These are phyloP conservation scores for Luffa aegyptiaca DNA, from an alignment of 306 rosid genomes.

Conservation along the genomic window DNA sequence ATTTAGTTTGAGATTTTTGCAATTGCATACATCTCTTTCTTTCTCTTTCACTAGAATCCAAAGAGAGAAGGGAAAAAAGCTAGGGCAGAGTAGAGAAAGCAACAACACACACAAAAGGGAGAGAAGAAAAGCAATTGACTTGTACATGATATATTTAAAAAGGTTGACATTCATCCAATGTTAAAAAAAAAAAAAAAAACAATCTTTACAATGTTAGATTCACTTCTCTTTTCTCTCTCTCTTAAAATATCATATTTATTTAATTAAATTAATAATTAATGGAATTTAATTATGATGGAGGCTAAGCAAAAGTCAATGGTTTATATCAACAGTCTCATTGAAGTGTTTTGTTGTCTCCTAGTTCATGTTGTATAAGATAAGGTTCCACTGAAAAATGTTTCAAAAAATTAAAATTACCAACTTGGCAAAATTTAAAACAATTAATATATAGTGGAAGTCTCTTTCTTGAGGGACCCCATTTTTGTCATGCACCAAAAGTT, in stretches of 20 bases:
- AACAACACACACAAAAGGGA: not conserved
- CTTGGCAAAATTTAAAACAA: not conserved
- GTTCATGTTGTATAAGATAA: not conserved
- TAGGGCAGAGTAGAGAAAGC: not conserved
- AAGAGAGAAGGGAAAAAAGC: not conserved
- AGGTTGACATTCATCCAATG: not conserved
- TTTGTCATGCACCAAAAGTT: conserved; percentile 3
- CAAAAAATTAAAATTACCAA: no score
- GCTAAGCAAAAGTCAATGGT: not conserved
- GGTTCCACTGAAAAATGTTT: not conserved
- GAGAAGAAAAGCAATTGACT: conserved; percentile 2
- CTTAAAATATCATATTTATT: not conserved
- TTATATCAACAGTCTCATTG: not conserved
- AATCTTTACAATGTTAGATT: not conserved
- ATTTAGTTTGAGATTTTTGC: not conserved
- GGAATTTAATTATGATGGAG: not conserved
- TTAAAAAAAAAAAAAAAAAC: not conserved
- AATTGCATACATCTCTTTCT: not conserved
- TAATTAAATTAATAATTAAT: not conserved
- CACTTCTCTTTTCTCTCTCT: not conserved
- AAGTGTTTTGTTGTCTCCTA: not conserved
- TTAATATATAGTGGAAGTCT: not conserved
- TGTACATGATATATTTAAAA: not conserved
- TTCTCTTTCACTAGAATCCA: not conserved
- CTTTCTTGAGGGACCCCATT: not conserved